Evolutionary conservation across 2,329 filamentous ascomycete genomes (phyloP), one percentile per base, ranked within the genome.

Genomic region (Penicillium expansum): DNA sequence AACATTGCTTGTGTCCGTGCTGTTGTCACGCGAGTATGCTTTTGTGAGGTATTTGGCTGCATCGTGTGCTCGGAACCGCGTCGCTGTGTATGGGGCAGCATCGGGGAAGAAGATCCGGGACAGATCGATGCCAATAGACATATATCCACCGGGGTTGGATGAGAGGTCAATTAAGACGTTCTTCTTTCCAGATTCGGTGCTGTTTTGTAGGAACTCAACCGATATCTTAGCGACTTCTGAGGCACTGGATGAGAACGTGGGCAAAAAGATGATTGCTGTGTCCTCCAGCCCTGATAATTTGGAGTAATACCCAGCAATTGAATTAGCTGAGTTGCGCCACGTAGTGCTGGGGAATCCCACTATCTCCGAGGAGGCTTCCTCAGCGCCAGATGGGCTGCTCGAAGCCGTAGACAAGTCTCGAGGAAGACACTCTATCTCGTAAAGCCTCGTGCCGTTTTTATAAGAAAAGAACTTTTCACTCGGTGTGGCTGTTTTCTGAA

Each of bases 121-220:
- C 0, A 80, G 63, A 42, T 81, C 78, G 43, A 76, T 77, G 1
- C 78, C 80, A 8, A 78, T 74, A 8, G 74, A 63, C 14, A 83
- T 66, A 43, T 71, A 70, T 1, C 87, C 86, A 38, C 86, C 87
- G 0, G 76, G 76, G 61, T 90, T 90, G 2, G 75, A 78, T 4
- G 82, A 79, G 7, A 89, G 66, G 60, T 90, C 87, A 57, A 90
- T 82, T 30, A 90, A 77, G 5, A 90, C 75, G 67, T 83, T 86
- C n/a, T 76, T 82, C 67, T 85, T 86, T 2, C 78, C 76, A 2
- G 74, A 74, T 2, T 51, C 48, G 14, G 63, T 66, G 52, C 64
- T 68, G 35, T 70, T 68, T 7, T 61, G 54, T 20, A 71, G 35
- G 50, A 71, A 71, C 11, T 69, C 52, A 29, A 61, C 57, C 2